These are phyloP conservation scores for Trichomonascaceae sp. DNA, from an alignment of 1,139 yeast species.

Conservation along the genomic window DNA sequence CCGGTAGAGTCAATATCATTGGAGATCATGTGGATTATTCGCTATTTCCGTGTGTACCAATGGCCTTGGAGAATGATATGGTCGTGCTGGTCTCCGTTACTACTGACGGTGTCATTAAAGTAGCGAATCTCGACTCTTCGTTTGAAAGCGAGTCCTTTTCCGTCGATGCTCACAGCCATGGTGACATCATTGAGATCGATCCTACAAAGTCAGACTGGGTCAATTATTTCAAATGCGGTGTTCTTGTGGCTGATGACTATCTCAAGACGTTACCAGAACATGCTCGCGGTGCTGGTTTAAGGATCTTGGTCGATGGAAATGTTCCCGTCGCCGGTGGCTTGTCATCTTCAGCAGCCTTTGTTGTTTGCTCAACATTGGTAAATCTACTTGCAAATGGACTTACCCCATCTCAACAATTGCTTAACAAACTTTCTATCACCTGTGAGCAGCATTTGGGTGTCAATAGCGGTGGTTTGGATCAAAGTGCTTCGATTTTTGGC, in stretches of 20 bases:
- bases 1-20: slow-evolving; percentile 69
- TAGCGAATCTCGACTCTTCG: slow-evolving; percentile 40
- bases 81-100: slow-evolving; percentile 45
- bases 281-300: slow-evolving; percentile 38
- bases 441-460: slow-evolving; percentile 72
- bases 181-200: slow-evolving; percentile 44
- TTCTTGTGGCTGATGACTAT: slow-evolving; percentile 53
- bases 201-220: slow-evolving; percentile 51
- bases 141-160: slow-evolving; percentile 3
- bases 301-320: slow-evolving; percentile 53
- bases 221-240: slow-evolving; percentile 63
- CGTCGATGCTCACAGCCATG: slow-evolving; percentile 32
- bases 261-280: slow-evolving; percentile 26
- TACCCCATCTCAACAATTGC: slow-evolving; percentile 41
- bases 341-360: slow-evolving; percentile 68
- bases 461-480: slow-evolving; percentile 77
- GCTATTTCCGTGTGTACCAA: slow-evolving; percentile 63
- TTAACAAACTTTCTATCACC: slow-evolving; percentile 57
- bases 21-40: slow-evolving; percentile 75
- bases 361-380: slow-evolving; percentile 60
- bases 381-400: slow-evolving; percentile 51
- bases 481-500: slow-evolving; percentile 68
- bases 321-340: slow-evolving; percentile 74
- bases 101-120: slow-evolving; percentile 31
- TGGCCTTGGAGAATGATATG: slow-evolving; percentile 66